Percentiles rank a stretch among this genome's conserved stretches.
Evolutionary conservation across 495 filamentous ascomycete species (phyloP).

Genomic region (Poronia punctata): DNA sequence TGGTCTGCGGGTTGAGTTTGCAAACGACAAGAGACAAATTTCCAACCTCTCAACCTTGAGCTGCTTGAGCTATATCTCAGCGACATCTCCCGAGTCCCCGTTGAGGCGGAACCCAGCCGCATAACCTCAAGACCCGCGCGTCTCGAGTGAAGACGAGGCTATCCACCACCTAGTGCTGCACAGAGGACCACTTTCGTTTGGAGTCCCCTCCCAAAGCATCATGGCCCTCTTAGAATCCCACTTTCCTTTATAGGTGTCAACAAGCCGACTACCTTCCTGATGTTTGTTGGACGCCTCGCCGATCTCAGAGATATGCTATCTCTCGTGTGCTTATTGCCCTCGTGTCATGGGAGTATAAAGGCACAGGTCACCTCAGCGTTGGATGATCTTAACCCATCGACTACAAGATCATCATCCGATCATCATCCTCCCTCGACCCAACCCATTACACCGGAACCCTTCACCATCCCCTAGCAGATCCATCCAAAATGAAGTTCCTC

Average conservation of each 20-base stretch:
- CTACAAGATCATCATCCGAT: slow-evolving; percentile 6
- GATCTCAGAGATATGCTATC: slow-evolving; percentile 5
- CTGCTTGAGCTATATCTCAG: too few relatives aligned
- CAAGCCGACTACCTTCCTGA: slow-evolving; percentile 11
- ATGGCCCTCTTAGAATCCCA: slow-evolving; percentile 6
- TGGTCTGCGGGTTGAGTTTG: too few relatives aligned
- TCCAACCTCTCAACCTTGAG: too few relatives aligned
- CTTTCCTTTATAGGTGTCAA: slow-evolving; percentile 10
- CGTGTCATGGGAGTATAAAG: slow-evolving; percentile 4
- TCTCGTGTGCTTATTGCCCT: background rate
- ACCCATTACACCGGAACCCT: too few relatives aligned
- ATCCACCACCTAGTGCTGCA: slow-evolving; percentile 4
- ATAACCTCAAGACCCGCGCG: slow-evolving; percentile 1
- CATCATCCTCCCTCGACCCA: background rate
- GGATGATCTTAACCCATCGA: slow-evolving; percentile 7
- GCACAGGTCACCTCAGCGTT: slow-evolving; percentile 2
- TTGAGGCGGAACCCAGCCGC: background rate
- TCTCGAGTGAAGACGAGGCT: background rate
- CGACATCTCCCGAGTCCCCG: too few relatives aligned
- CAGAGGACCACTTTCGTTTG: background rate
- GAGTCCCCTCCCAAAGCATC: background rate
- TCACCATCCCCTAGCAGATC: background rate
- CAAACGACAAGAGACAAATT: too few relatives aligned
- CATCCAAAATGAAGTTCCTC: slow-evolving; percentile 33
- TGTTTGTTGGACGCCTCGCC: background rate